Evolutionary conservation across 495 filamentous ascomycete species (phyloP).

Genomic region (Chaetomium cochliodes): DNA sequence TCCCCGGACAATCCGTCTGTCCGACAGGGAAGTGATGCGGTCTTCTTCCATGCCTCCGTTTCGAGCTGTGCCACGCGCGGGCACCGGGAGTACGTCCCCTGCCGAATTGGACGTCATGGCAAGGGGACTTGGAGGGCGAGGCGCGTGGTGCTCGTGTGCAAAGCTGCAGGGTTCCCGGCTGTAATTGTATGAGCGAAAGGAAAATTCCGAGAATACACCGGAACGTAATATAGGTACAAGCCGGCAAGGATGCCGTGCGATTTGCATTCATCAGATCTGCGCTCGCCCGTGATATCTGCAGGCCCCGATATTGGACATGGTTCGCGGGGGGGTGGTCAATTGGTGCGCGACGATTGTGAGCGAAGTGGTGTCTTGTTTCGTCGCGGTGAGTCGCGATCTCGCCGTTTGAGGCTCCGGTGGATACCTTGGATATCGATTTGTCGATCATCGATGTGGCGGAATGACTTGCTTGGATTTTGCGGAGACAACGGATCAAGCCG

Average conservation of each 20-base stretch:
- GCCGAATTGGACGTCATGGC: neutral
- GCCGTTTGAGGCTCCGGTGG: constrained; percentile 8
- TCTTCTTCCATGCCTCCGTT: neutral
- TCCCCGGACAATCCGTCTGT: neutral
- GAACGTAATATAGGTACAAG: constrained; percentile 13
- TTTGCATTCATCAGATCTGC: constrained; percentile 10
- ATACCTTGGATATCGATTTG: neutral
- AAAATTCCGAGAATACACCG: constrained; percentile 31
- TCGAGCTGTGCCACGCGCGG: constrained; percentile 15
- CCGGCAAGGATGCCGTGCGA: constrained; percentile 1
- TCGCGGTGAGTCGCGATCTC: neutral
- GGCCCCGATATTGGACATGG: neutral
- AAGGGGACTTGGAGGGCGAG: neutral
- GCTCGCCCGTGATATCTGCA: constrained; percentile 2
- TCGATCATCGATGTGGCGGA: constrained; percentile 12
- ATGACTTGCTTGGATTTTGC: constrained; percentile 2
- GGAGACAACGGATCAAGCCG: constrained; percentile 1
- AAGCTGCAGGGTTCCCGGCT: neutral
- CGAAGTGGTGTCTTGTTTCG: neutral
- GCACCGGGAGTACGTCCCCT: neutral
- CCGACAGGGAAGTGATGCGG: neutral
- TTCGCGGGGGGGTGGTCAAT: neutral
- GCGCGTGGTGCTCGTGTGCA: constrained; percentile 9
- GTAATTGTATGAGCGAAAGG: constrained; percentile 20
- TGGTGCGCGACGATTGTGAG: neutral